These are phyloP conservation scores for Kokia cookei DNA, from an alignment of 441 rosid species.

Conservation along the genomic window DNA sequence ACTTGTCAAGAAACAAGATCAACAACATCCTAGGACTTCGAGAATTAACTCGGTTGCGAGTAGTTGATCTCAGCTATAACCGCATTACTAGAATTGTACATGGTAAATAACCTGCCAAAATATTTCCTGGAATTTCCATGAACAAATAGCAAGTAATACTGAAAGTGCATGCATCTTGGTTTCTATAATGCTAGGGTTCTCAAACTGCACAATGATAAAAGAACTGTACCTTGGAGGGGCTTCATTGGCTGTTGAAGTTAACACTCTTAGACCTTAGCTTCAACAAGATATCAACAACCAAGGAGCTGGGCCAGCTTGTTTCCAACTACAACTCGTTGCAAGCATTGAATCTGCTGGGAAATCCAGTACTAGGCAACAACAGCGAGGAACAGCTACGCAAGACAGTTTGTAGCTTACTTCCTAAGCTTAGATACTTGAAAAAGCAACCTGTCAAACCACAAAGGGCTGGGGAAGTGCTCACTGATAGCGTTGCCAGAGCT, in stretches of 20 bases:
- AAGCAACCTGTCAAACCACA: constrained; percentile 75
- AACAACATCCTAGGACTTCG: constrained; percentile 70
- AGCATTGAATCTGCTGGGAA: constrained; percentile 79
- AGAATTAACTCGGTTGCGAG: constrained; percentile 69
- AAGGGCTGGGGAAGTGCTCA: constrained; percentile 58
- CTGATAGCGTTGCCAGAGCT: constrained; percentile 70
- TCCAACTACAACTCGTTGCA: constrained; percentile 76
- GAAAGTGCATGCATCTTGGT: not conserved
- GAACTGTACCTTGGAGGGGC: constrained; percentile 83
- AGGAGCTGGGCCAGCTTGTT: constrained; percentile 86
- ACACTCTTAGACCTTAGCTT: constrained; percentile 83
- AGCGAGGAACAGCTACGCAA: constrained; percentile 76
- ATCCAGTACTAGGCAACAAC: constrained; percentile 70
- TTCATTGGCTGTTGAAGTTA: constrained; percentile 82
- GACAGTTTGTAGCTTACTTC: constrained; percentile 68
- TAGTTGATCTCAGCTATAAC: constrained; percentile 83
- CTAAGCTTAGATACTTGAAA: constrained; percentile 73
- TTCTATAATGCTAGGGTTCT: constrained; percentile 47
- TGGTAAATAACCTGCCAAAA: constrained; percentile 38
- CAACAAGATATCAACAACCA: constrained; percentile 82
- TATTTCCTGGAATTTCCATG: too few relatives aligned
- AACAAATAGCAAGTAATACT: not conserved
- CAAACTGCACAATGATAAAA: constrained; percentile 76
- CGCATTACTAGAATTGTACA: constrained; percentile 81
- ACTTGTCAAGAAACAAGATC: constrained; percentile 84